Conservation (phyloP, 148 eudicot genomes). For the Nepenthes gracilis region DNA sequence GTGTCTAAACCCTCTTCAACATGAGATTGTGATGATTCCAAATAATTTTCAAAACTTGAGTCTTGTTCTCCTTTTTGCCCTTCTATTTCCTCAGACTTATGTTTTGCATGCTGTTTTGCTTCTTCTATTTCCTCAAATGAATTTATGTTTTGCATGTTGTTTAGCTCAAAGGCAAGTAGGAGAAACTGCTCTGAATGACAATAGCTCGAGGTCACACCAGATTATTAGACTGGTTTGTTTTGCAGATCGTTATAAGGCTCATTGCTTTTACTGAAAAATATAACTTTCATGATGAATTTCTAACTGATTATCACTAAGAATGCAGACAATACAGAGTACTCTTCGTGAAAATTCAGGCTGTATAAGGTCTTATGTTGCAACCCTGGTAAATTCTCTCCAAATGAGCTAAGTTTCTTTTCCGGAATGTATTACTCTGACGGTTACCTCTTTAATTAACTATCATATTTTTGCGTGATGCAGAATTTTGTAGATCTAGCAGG, state of each 20-base stretch:
- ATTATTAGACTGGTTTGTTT: constrained; percentile 79
- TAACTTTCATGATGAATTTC: not conserved
- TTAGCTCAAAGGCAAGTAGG: constrained; percentile 97
- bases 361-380: constrained; percentile 79
- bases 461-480: constrained; percentile 23
- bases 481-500: constrained; percentile 97
- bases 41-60: not conserved
- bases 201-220: constrained; percentile 93
- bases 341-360: constrained; percentile 76
- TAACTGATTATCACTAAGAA: not conserved
- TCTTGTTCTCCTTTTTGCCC: not conserved
- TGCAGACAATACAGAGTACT: constrained; percentile 92
- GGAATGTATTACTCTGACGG: not conserved
- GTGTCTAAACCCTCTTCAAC: not conserved
- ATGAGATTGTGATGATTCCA: not conserved
- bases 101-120: not conserved
- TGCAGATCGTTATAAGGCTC: not conserved
- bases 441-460: not conserved
- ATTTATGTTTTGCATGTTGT: not conserved
- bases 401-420: too few relatives aligned
- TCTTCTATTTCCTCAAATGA: not conserved
- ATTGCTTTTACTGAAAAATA: not conserved
- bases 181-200: constrained; percentile 86
- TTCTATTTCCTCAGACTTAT: not conserved
- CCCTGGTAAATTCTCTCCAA: constrained; percentile 11